These are phyloP conservation scores for Pleurotus cornucopiae DNA, from an alignment of 768 basidiomycete species.

Conservation along the genomic window DNA sequence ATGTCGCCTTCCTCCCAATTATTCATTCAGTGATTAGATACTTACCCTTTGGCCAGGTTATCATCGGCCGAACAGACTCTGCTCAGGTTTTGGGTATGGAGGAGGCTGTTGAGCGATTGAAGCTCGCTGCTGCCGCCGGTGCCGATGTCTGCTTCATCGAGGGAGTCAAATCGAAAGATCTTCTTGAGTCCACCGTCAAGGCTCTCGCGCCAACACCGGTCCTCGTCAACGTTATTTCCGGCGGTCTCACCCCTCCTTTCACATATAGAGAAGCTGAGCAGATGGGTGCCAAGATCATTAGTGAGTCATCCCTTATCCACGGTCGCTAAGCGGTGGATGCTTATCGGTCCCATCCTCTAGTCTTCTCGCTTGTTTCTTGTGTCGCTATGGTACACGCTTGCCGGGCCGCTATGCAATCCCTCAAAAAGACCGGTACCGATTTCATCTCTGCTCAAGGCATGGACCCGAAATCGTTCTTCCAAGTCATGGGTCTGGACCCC, in stretches of 20 bases:
- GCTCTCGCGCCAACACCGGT: slow-evolving; percentile 40
- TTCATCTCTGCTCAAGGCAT: slow-evolving; percentile 32
- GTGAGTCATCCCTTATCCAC: slow-evolving; percentile 14
- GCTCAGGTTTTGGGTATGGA: slow-evolving; percentile 49
- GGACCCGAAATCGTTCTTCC: slow-evolving; percentile 49
- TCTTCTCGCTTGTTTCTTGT: slow-evolving; percentile 47
- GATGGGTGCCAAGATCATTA: slow-evolving; percentile 41
- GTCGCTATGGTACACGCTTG: slow-evolving; percentile 45
- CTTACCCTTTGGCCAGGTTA: slow-evolving; percentile 23
- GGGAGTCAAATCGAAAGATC: slow-evolving; percentile 43
- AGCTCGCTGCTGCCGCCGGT: slow-evolving; percentile 36
- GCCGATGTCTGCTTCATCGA: slow-evolving; percentile 53
- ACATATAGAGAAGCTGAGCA: slow-evolving; percentile 41
- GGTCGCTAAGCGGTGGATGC: not conserved
- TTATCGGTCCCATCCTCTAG: slow-evolving; percentile 17
- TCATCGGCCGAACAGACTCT: slow-evolving; percentile 51
- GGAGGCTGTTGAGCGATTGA: slow-evolving; percentile 41
- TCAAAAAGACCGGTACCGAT: slow-evolving; percentile 49
- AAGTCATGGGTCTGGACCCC: slow-evolving; percentile 36
- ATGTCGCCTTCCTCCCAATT: slow-evolving; percentile 33
- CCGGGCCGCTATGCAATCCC: slow-evolving; percentile 40
- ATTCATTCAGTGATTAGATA: not conserved
- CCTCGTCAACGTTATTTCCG: slow-evolving; percentile 46
- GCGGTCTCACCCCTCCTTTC: slow-evolving; percentile 47
- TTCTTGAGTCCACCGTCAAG: slow-evolving; percentile 33